Base-by-base conservation (phyloP, 768 basidiomycete genomes). In the Pisolithus orientalis region DNA sequence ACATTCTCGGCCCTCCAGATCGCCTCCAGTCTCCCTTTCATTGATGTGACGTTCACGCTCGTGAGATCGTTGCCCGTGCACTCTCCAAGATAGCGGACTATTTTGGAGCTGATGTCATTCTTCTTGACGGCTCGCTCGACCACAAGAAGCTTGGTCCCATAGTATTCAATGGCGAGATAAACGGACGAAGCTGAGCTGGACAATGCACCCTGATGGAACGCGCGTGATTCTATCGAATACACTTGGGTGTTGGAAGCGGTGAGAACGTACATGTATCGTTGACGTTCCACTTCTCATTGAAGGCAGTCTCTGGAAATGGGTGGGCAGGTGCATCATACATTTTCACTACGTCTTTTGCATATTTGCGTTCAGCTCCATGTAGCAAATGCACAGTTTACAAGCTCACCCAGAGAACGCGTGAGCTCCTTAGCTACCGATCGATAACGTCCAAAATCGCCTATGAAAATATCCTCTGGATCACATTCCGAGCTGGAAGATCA, bases 221-320 rank as follows among this genome's bases (percentile, higher is more conserved):
- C 75, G 78, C 55, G 82, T 79, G 17, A 89, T 97, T 79, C 62
- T 86, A 8, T 79, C 77, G 76, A 73, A 73, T 49, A 78, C 94
- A 4, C 44, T 92, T 47, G 72, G 72, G 52, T 73, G 73, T 52
- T 99, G 94, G 92, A 44, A 92, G 44, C 70, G 69, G 39, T 95
- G 95, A 6, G 74, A 90, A 60, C 85, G 79, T 64, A 73, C 87
- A 37, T 90, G 87, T 55, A 76, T 98, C 3, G 68, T 98, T 58
- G 96, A 98, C 66, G 89, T 96, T 5, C 96, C 96, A 31, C 70
- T 98, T 47, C 72, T 99, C 51, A 85, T 99, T 52, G 95, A 99
- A 65, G 84, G 87, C 0, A 85, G 85, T 2, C 63, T 97, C 37
- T 92, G 86, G 82, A 82, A 78, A 62, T 87, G 80, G 77, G 86